Conservation (phyloP, 2,329 filamentous ascomycete species). For the Claviceps quebecensis region DNA sequence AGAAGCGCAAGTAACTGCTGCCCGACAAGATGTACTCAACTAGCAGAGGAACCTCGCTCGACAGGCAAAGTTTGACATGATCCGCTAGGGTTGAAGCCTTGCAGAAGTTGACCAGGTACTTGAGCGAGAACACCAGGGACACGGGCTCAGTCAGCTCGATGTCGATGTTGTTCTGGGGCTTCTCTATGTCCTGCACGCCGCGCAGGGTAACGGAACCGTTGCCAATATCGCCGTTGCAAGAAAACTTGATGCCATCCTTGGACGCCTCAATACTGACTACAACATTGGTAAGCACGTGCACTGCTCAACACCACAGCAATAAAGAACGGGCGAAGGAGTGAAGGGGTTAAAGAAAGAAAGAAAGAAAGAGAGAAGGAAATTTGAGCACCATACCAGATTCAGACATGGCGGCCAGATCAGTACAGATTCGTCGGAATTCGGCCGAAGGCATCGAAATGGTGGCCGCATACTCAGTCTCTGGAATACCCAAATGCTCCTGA, state of each 20-base stretch:
- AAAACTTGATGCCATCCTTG: conserved; percentile 96
- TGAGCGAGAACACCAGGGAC: conserved; percentile 89
- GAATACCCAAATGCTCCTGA: conserved; percentile 97
- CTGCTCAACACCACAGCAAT: neutral
- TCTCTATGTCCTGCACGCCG: conserved; percentile 77
- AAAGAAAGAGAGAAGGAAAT: neutral
- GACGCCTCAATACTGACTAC: conserved; percentile 86
- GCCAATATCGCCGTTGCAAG: conserved; percentile 86
- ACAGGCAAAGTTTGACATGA: conserved; percentile 82
- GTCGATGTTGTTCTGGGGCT: conserved; percentile 70
- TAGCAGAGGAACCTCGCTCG: conserved; percentile 87
- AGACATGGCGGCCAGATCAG: conserved; percentile 80
- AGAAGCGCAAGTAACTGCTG: conserved; percentile 88
- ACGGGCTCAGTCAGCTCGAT: conserved; percentile 91
- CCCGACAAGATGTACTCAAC: conserved; percentile 79
- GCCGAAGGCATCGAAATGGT: conserved; percentile 75
- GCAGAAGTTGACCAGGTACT: conserved; percentile 99
- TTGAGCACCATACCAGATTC: conserved; percentile 59
- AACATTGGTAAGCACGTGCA: neutral
- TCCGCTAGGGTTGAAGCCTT: conserved; percentile 78
- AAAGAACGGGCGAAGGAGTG: neutral
- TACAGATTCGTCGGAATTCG: conserved; percentile 92
- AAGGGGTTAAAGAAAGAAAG: neutral
- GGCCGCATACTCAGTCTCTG: conserved; percentile 94
- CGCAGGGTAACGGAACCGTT: conserved; percentile 87